phyloP scores from a whole-genome alignment of 441 rosid genomes.

The Macaranga tanarius region DNA sequence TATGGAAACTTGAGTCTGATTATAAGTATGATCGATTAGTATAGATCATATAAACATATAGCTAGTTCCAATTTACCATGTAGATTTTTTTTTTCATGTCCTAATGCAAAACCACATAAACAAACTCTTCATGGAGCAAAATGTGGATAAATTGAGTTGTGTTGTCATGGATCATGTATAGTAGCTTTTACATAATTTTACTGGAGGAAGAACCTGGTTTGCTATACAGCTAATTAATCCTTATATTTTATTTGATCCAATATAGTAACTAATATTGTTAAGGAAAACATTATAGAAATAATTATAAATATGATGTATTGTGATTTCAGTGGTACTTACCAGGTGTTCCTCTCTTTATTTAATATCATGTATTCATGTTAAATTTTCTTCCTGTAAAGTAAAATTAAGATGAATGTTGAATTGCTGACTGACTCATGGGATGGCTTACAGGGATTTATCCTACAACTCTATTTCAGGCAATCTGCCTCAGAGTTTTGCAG shows the following conservation, averaged over 20 bases:
- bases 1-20: too few relatives aligned
- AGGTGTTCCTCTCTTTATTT: not conserved
- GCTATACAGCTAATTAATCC: not conserved
- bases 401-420: conserved; percentile 12
- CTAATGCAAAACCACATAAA: too few relatives aligned
- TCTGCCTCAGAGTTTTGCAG: conserved; percentile 65
- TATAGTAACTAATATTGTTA: too few relatives aligned
- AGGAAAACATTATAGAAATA: not conserved
- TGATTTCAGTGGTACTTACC: not conserved
- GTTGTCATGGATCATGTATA: not conserved
- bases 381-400: not conserved
- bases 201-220: not conserved
- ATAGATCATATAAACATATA: not conserved
- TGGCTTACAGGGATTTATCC: conserved; percentile 73
- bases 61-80: not conserved
- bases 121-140: not conserved
- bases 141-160: not conserved
- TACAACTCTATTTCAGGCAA: conserved; percentile 67
- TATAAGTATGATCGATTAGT: not conserved
- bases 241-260: not conserved
- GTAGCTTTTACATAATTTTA: not conserved
- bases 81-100: not conserved
- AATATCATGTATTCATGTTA: not conserved
- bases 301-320: not conserved
- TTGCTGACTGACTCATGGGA: conserved; percentile 22